Base-by-base conservation (phyloP, 2,329 filamentous ascomycete species). In the Apiospora marii region DNA sequence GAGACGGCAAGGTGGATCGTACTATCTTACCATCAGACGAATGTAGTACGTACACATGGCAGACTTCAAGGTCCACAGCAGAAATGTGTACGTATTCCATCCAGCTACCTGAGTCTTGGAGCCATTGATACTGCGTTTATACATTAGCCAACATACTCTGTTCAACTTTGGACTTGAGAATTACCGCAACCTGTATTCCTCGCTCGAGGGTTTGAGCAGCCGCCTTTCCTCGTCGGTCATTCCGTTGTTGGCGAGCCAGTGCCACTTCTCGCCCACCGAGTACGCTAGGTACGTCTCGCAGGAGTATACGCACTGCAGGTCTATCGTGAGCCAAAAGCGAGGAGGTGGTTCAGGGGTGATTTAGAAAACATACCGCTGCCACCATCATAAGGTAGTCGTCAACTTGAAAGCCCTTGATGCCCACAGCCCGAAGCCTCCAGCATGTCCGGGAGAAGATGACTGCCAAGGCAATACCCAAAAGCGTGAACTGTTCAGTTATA, bases 341-440 rank as follows among this genome's bases (percentile, higher is more conserved):
- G 44, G 4, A 19, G 13, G 1, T 3, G 3, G 1, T 13, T 10
- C 8, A 41, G 22, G 8, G 8, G 10, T 6, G 4, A 6, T 43
- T 6, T 4, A n/a, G 10, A 34, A 22, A 7, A 37, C 41, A 24
- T 69, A 69, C 67, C 22, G 67, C 22, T 22, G 86, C 88, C 24
- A 89, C n/a, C 58, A 87, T 79, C 80, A 91, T 89, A 41, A 92
- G 77, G 75, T 88, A 91, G 73, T 92, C 90, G 78, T 92, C 90
- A 0, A 85, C 82, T 74, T 85, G 84, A 71, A 91, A 85, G 22
- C 84, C 83, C 71, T 79, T 81, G 58, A 85, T 80, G 16, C 90
- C 89, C 2, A 86, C 85, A 12, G 82, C 80, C 34, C 78, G 82
- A 75, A 87, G 82, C 64, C 90, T 83, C 14, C 87, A 84, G 69